phyloP scores from a whole-genome alignment of 805 yeast genomes.

The Myxozyma melibiosi region DNA sequence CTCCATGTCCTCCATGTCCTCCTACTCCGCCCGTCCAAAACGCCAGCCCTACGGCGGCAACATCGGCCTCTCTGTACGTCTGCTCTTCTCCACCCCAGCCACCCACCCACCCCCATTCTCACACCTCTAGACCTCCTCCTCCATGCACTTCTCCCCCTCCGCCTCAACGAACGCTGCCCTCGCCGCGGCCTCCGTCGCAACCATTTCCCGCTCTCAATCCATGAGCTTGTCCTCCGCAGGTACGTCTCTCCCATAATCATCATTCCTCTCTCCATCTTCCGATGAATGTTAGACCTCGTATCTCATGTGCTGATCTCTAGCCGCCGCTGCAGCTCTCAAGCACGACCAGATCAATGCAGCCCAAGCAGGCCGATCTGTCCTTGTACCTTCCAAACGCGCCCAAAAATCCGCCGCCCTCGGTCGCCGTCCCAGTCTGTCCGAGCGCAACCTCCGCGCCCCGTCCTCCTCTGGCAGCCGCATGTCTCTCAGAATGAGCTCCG shows the following conservation, averaged over 20 bases:
- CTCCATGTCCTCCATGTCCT: not conserved
- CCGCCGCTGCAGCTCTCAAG: constrained; percentile 30
- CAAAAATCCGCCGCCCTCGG: constrained; percentile 1
- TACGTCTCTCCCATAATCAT: not conserved
- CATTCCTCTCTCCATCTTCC: not conserved
- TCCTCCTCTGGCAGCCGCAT: not conserved
- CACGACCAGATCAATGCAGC: constrained; percentile 15
- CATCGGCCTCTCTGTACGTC: constrained; percentile 15
- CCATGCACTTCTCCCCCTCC: constrained; percentile 21
- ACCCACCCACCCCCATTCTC: not conserved
- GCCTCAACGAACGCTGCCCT: constrained; percentile 14
- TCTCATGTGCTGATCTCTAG: constrained; percentile 12
- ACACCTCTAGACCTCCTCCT: constrained; percentile 20
- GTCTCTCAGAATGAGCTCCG: not conserved
- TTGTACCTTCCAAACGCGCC: constrained; percentile 15
- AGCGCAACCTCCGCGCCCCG: constrained; percentile 21
- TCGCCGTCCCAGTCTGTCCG: constrained; percentile 27
- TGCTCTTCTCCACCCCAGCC: not conserved
- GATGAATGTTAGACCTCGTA: not conserved
- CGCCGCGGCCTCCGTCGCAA: constrained; percentile 17
- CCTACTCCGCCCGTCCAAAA: not conserved
- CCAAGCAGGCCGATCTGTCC: constrained; percentile 9
- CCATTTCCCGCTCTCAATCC: constrained; percentile 23
- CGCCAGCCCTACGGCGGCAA: constrained; percentile 22
- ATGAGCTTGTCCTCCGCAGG: constrained; percentile 30